These are phyloP conservation scores for Brettanomyces anomalus DNA, from an alignment of 805 yeast species.

Conservation along the genomic window DNA sequence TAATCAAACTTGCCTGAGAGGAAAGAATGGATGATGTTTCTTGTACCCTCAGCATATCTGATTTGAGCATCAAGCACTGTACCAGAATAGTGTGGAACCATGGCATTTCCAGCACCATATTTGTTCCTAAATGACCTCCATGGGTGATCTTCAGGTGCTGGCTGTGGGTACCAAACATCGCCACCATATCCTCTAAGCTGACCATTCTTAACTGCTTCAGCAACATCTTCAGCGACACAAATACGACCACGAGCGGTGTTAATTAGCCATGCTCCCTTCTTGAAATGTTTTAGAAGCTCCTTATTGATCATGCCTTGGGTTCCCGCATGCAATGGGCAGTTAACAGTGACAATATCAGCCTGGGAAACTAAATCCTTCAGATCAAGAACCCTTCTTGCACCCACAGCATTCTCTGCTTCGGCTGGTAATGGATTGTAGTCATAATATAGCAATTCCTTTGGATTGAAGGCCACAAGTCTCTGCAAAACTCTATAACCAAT, in stretches of 20 bases:
- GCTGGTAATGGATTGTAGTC: slow-evolving; percentile 53
- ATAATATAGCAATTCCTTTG: slow-evolving; percentile 59
- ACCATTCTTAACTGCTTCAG: slow-evolving; percentile 50
- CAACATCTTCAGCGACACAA: slow-evolving; percentile 54
- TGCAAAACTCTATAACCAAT: slow-evolving; percentile 75
- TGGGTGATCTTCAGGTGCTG: slow-evolving; percentile 69
- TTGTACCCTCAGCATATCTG: slow-evolving; percentile 63
- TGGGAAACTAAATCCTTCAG: slow-evolving; percentile 51
- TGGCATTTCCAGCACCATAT: slow-evolving; percentile 70
- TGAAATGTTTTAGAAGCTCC: slow-evolving; percentile 58
- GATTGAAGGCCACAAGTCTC: slow-evolving; percentile 69
- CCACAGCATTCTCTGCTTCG: slow-evolving; percentile 65
- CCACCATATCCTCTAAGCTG: slow-evolving; percentile 60
- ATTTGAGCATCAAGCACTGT: slow-evolving; percentile 74
- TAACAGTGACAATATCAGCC: slow-evolving; percentile 66
- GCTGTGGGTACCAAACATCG: slow-evolving; percentile 82
- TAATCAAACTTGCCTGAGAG: slow-evolving; percentile 56
- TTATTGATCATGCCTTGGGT: slow-evolving; percentile 64
- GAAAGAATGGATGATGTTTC: slow-evolving; percentile 54
- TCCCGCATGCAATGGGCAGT: slow-evolving; percentile 63
- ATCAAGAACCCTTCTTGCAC: slow-evolving; percentile 49
- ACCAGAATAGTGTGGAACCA: slow-evolving; percentile 80
- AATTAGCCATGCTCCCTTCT: slow-evolving; percentile 65
- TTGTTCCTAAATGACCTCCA: slow-evolving; percentile 65
- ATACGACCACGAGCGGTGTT: slow-evolving; percentile 93